Base-by-base conservation (phyloP, 768 basidiomycete genomes). In the Paxillus ammoniavirescens region DNA sequence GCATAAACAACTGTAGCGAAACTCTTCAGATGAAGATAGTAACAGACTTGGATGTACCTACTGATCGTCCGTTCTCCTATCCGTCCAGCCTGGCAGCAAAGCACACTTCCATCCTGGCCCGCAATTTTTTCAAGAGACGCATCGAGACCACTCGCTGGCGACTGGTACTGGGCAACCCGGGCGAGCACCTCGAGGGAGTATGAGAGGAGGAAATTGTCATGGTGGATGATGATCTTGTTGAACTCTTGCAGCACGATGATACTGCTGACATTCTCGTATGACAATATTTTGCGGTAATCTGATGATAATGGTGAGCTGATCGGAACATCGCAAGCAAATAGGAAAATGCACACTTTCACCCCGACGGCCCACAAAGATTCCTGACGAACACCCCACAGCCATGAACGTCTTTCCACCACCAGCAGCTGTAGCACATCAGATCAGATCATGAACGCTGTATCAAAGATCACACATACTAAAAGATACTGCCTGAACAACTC, bases 161-260 rank as follows among this genome's bases (percentile, higher is more conserved):
- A 66, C 53, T 81, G 71, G 2, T 79, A 82, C 28, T 77, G 70
- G 8, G 78, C 80, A 10, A 86, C 77, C 21, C 82, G 81, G 0
- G 80, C 82, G 41, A 92, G 69, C n/a, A 84, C 65, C 53, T 90
- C 87, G 8, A 92, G 75, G 0, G 88, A 85, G 63, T 89, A 93
- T 0, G 87, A 78, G 18, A 80, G 57, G 4, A 93, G 69, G 1
- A 76, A 74, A 9, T 68, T 71, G 48, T 88, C 84, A 13, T 76
- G 73, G 37, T 87, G 83, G 3, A 93, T 74, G 37, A 93, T 66
- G 51, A 93, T 77, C 60, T 82, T 86, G 65, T 88, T 84, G 65
- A 81, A 84, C 0, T 74, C 68, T 55, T 79, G 81, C 15, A 92
- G 67, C 0, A 82, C 82, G 7, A 81, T 74, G 35, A 93, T 73